Percentiles rank a stretch among this genome's conserved stretches.
Evolutionary conservation across 2,329 filamentous ascomycete genomes (phyloP).

Genomic region (Nemania sp.): DNA sequence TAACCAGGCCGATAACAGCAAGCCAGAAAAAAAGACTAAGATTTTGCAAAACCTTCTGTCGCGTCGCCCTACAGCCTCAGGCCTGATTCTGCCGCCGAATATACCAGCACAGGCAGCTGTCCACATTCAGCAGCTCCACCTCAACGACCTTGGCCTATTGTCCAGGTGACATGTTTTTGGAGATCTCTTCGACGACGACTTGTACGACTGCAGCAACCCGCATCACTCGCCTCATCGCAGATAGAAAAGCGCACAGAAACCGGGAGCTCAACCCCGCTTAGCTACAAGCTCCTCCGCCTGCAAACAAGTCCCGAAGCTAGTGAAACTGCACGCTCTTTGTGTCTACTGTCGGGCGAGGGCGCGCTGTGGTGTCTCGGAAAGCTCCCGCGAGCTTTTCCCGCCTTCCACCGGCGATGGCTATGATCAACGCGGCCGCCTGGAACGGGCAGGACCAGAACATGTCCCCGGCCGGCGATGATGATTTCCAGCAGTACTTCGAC

Average conservation of each 20-base stretch:
- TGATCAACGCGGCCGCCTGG: constrained; percentile 60
- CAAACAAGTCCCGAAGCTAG: constrained; percentile 4
- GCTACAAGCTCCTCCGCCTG: neutral
- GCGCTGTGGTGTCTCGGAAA: constrained; percentile 8
- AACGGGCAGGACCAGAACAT: constrained; percentile 60
- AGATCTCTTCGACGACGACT: constrained; percentile 2
- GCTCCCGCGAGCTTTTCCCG: neutral
- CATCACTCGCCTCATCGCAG: neutral
- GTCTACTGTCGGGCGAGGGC: neutral
- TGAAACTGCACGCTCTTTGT: constrained; percentile 9
- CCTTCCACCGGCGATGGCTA: constrained; percentile 39
- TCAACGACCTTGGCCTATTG: neutral
- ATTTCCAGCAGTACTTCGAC: constrained; percentile 67
- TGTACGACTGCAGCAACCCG: constrained; percentile 13
- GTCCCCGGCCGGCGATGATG: constrained; percentile 57
- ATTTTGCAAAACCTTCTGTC: neutral
- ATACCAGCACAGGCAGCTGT: neutral
- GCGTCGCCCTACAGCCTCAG: neutral
- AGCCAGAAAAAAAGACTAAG: neutral
- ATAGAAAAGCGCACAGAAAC: neutral
- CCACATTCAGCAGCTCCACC: constrained; percentile 13
- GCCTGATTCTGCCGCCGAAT: neutral
- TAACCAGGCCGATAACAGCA: constrained; percentile 1
- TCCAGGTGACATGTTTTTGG: neutral
- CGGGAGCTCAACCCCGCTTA: neutral